Evolutionary conservation across 495 filamentous ascomycete species (phyloP).

Genomic region (Penicillium nucicola): DNA sequence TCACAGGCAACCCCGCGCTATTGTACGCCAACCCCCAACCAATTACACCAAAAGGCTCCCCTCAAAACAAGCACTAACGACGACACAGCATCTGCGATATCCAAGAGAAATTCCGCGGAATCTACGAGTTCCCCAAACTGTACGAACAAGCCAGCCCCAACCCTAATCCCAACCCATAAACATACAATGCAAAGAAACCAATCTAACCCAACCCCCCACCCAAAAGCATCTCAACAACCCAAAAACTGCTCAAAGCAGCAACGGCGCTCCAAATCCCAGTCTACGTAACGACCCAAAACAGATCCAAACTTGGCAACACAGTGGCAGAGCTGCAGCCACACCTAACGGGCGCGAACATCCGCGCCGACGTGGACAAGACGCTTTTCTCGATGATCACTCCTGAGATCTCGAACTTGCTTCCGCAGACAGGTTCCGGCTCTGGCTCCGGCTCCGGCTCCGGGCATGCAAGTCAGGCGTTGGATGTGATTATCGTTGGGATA

Average conservation of each 20-base stretch:
- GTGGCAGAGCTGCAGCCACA: conserved; percentile 60
- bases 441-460: no score
- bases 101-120: conserved; percentile 89
- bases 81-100: conserved; percentile 89
- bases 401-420: conserved; percentile 38
- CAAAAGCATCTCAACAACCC: conserved; percentile 31
- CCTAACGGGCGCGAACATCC: conserved; percentile 38
- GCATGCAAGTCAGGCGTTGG: conserved; percentile 16
- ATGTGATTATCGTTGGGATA: conserved; percentile 67
- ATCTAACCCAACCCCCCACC: background rate
- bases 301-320: conserved; percentile 69
- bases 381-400: conserved; percentile 78
- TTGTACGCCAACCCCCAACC: conserved; percentile 54
- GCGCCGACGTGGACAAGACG: conserved; percentile 74
- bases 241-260: conserved; percentile 44
- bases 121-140: conserved; percentile 81
- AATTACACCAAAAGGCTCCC: background rate
- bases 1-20: conserved; percentile 61
- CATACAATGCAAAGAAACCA: background rate
- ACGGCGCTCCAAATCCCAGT: conserved; percentile 70
- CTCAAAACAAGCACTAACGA: conserved; percentile 7
- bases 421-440: conserved; percentile 7
- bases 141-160: conserved; percentile 27
- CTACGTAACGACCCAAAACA: conserved; percentile 81
- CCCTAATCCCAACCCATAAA: background rate